Evolutionary conservation across 495 filamentous ascomycete genomes (phyloP), one percentile per base, ranked within the genome.

Genomic region (Astrothelium subdiscretum): DNA sequence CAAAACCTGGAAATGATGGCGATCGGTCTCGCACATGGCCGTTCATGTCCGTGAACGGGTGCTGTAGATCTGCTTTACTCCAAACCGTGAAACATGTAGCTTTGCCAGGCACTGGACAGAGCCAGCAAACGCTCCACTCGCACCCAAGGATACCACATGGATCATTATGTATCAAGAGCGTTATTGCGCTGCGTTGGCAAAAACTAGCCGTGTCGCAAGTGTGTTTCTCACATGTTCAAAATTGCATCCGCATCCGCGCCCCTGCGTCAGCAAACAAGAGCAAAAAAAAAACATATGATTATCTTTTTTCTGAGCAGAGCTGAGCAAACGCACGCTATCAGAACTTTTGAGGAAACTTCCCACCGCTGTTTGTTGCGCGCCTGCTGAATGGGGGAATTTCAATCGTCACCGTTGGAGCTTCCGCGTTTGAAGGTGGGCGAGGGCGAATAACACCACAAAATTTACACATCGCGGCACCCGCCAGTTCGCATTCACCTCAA

Each of bases 21-120:
- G 48, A 54, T 54, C 48, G 20, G 48, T 54, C 48, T 54, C 48
- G 48, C 48, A 29, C 48, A 54, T 54, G 48, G 48, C 48, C 48
- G 48, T 54, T 15, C 4, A 54, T 54, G 48, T 54, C 48, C 48
- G 48, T 54, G 48, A 54, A 10, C 8, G 48, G 29, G 20, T 10
- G 48, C 24, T 24, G 48, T 54, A 54, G 48, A 54, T 54, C 24
- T 54, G 10, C 48, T 29, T 29, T 54, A 54, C 48, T 20, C 48
- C 48, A 54, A 54, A 54, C 48, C 48, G 48, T 54, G 22, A 54
- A 5, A 54, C 48, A 20, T 54, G 3, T 6, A 29, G 3, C 48
- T 54, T 20, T 29, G 48, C 3, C 22, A 20, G 20, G 48, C 15
- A 15, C 8, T 54, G 8, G 48, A 54, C 48, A 8, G 20, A 54